Base-by-base conservation (phyloP, 805 yeast species). In the Kodamaea kaohsiungensis region DNA sequence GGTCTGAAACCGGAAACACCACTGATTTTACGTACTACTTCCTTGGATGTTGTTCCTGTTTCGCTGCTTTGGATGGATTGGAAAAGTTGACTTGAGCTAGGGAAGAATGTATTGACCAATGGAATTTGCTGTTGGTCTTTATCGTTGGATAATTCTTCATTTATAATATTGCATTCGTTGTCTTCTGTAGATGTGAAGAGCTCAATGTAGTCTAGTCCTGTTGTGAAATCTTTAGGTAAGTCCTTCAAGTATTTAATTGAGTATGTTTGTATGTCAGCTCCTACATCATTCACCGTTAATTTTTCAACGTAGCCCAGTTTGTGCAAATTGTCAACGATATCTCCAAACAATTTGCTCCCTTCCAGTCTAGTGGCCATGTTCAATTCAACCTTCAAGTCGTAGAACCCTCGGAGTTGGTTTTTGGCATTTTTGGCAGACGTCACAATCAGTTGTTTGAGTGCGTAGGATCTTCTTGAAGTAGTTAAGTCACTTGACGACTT, bases 11-110 rank as follows among this genome's bases (percentile, higher is more conserved):
- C 87, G 16, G 76, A 71, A 6, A 65, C 65, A 0, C 96, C 96
- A 7, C 83, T 76, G 1, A 89, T 53, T 2, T 59, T 61, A 2
- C 74, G 68, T 4, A 77, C 69, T 1, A 89, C 62, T 5, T 81
- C 84, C 72, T 84, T 83, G 0, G 87, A 79, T 0, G 91, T 77
- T 1, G 83, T 70, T 0, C 96, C 97, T 0, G 66, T 64, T 0
- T 63, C 39, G 9, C 25, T 46, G 25, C 27, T 61, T 0, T 79
- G 82, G 4, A 47, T 52, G 22, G 42, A 47, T 50, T 82, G 83
- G 62, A 73, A 83, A 0, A 89, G 67, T 65, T 90, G 96, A 56
- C 77, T 81, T 39, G 83, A 85, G 0, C 85, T 57, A 0, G 96
- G 92, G 59, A 79, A 86, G 52, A 84, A 75, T 10, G 76, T 66